These are phyloP conservation scores for Jacaranda copaia DNA, from an alignment of 257 asterid genomes.

Conservation along the genomic window DNA sequence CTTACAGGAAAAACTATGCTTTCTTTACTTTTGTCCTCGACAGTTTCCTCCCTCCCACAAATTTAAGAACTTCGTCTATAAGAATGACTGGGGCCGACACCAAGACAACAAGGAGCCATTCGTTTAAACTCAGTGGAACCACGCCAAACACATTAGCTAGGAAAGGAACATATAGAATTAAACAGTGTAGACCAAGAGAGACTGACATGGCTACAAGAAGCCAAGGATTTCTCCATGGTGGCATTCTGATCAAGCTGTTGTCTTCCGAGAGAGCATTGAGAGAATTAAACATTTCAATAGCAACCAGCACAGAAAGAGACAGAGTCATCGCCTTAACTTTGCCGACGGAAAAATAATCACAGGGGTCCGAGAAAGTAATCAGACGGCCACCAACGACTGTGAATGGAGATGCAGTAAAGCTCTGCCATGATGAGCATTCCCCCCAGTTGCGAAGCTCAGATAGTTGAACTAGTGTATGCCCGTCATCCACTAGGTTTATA, in stretches of 20 bases:
- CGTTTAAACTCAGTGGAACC: slow-evolving; percentile 68
- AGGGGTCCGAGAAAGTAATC: slow-evolving; percentile 66
- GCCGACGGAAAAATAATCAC: slow-evolving; percentile 76
- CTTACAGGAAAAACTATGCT: slow-evolving; percentile 33
- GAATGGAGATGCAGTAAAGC: slow-evolving; percentile 76
- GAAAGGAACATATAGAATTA: slow-evolving; percentile 75
- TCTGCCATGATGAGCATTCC: slow-evolving; percentile 77
- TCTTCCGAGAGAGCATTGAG: slow-evolving; percentile 91
- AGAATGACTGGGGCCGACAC: slow-evolving; percentile 76
- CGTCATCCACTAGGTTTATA: slow-evolving; percentile 65
- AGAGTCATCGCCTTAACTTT: slow-evolving; percentile 89
- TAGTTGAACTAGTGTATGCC: slow-evolving; percentile 77
- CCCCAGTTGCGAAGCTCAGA: slow-evolving; percentile 95
- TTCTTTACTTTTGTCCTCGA: slow-evolving; percentile 53
- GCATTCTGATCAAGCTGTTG: slow-evolving; percentile 82
- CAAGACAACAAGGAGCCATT: slow-evolving; percentile 72
- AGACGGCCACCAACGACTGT: slow-evolving; percentile 57
- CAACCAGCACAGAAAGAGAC: slow-evolving; percentile 86
- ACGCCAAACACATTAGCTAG: slow-evolving; percentile 74
- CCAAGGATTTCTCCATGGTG: slow-evolving; percentile 94
- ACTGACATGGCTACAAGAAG: slow-evolving; percentile 78
- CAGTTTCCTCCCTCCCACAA: slow-evolving; percentile 66
- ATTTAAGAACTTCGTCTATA: slow-evolving; percentile 74
- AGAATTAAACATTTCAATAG: slow-evolving; percentile 90
- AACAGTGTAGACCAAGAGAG: slow-evolving; percentile 70